Conservation (phyloP, 495 filamentous ascomycete genomes). For the Podospora sp. region DNA sequence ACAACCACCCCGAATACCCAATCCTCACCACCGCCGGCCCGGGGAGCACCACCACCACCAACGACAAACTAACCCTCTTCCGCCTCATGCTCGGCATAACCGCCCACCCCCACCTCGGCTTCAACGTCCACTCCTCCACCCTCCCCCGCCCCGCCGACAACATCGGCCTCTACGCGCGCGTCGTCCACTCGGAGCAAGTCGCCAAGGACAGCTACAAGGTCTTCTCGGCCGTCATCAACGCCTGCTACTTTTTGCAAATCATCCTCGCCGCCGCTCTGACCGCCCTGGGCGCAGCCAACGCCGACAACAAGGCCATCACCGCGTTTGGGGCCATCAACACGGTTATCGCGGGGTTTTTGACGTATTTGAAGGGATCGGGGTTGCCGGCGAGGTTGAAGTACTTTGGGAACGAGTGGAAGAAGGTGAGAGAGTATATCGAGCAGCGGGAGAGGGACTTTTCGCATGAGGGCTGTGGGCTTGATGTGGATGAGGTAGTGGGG, state of each 20-base stretch:
- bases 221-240: conserved; percentile 20
- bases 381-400: conserved; percentile 7
- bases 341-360: conserved; percentile 14
- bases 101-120: background rate
- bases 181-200: conserved; percentile 15
- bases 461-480: conserved; percentile 3
- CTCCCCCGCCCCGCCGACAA: conserved; percentile 16
- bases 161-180: conserved; percentile 21
- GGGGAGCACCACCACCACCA: background rate
- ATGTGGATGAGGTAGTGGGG: conserved; percentile 15
- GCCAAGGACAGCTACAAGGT: conserved; percentile 22
- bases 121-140: background rate
- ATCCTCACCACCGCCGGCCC: background rate
- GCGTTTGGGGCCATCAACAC: conserved; percentile 20
- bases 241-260: conserved; percentile 17
- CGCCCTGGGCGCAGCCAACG: conserved; percentile 15
- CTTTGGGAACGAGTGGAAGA: conserved; percentile 20
- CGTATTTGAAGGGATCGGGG: conserved; percentile 16
- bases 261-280: conserved; percentile 18
- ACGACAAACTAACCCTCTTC: conserved; percentile 8
- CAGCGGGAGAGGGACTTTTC: conserved; percentile 18
- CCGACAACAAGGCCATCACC: conserved; percentile 23
- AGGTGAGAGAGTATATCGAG: conserved; percentile 19
- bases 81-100: conserved; percentile 18
- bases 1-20: background rate